A percentile compares a stretch with the other conserved stretches of the same genome.
These are phyloP conservation scores for Aspergillus caelatus DNA, from an alignment of 2,329 filamentous ascomycete species.

Conservation along the genomic window DNA sequence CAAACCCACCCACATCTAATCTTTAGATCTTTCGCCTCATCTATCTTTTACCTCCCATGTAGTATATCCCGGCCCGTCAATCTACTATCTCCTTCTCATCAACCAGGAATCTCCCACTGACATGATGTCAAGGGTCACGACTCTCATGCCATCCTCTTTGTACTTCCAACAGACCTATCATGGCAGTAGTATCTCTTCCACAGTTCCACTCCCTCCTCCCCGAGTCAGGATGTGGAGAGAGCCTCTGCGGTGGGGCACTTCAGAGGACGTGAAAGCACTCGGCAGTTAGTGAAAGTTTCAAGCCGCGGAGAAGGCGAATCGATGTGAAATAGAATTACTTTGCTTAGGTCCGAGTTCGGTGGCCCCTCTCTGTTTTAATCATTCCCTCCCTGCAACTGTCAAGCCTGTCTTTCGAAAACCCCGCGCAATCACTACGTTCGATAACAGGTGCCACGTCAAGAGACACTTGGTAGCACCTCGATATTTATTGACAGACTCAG, in stretches of 20 bases:
- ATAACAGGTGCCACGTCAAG: not conserved
- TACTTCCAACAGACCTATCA: not conserved
- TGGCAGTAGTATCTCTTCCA: not conserved
- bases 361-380: not conserved
- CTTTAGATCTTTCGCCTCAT: not conserved
- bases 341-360: not conserved
- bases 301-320: conserved; percentile 5
- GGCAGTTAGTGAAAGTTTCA: not conserved
- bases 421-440: not conserved
- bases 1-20: no score
- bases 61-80: not conserved
- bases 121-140: not conserved
- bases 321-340: not conserved
- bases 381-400: not conserved
- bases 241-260: conserved; percentile 11
- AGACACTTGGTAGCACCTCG: not conserved
- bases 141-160: not conserved
- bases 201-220: not conserved
- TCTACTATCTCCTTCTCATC: not conserved
- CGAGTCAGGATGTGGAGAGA: conserved; percentile 8
- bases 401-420: not conserved
- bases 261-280: conserved; percentile 4
- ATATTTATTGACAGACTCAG: not conserved
- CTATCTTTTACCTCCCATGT: not conserved
- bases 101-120: not conserved